Percentiles rank a stretch among this genome's conserved stretches.
phyloP scores from a whole-genome alignment of 148 eudicot species.

The Talinum fruticosum region DNA sequence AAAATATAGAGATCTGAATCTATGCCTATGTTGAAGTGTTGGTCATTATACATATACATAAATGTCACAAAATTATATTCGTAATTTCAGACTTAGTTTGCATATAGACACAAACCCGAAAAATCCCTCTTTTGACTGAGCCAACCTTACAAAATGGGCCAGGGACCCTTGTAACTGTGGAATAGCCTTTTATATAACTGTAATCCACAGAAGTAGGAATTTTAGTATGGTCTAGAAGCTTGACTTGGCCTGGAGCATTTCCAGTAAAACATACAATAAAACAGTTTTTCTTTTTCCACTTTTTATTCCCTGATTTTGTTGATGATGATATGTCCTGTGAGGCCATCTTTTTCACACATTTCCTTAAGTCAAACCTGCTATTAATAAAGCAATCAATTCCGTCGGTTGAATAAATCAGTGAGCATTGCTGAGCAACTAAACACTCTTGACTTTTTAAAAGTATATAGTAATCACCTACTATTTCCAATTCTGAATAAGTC shows the following conservation, averaged over 20 bases:
- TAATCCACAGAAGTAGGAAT: neutral
- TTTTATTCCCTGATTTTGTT: neutral
- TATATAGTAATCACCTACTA: conserved; percentile 7
- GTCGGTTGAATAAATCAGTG: neutral
- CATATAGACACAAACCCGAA: too few species aligned
- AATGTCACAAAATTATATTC: too few species aligned
- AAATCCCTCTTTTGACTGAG: too few species aligned
- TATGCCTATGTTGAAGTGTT: neutral
- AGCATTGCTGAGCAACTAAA: neutral
- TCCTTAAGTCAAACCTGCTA: neutral
- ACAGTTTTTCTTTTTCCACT: too few species aligned
- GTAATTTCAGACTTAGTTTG: too few species aligned
- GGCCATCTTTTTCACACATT: neutral
- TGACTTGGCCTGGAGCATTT: too few species aligned
- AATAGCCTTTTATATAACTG: neutral
- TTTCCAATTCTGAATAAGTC: conserved; percentile 16
- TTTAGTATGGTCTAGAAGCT: too few species aligned
- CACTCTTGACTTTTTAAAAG: neutral
- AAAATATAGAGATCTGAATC: neutral
- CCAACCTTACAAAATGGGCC: too few species aligned
- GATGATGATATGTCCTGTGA: neutral
- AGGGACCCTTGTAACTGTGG: neutral
- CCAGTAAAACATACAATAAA: too few species aligned
- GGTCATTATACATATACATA: too few species aligned
- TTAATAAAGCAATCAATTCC: neutral